phyloP scores from a whole-genome alignment of 2,329 filamentous ascomycete species.

The Alternaria hordeiaustralica region DNA sequence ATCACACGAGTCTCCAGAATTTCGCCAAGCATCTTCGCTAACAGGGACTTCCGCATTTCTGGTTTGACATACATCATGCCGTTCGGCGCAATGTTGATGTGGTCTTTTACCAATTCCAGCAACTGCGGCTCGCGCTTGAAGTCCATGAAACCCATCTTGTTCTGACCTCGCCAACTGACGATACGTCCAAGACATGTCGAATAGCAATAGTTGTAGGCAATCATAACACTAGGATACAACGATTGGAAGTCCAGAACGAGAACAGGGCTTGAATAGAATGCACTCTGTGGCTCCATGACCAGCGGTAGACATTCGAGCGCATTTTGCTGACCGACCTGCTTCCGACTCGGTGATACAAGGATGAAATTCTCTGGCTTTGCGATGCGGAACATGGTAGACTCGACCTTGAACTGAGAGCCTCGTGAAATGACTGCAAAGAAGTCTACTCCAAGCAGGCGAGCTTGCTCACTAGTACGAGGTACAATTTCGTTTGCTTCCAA shows the following conservation, averaged over 20 bases:
- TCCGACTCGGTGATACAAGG: constrained; percentile 84
- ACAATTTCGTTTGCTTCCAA: constrained; percentile 89
- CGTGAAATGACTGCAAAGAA: constrained; percentile 96
- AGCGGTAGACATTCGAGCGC: constrained; percentile 91
- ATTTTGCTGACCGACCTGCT: constrained; percentile 93
- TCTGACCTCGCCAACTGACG: constrained; percentile 83
- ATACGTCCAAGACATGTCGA: constrained; percentile 93
- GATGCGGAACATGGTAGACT: constrained; percentile 98
- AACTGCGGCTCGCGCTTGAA: constrained; percentile 79
- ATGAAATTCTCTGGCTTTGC: constrained; percentile 96
- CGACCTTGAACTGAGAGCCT: constrained; percentile 97
- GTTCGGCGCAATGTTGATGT: constrained; percentile 93
- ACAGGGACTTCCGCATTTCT: constrained; percentile 83
- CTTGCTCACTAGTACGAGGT: constrained; percentile 89
- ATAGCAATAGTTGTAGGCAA: constrained; percentile 99
- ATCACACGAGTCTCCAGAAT: constrained; percentile 96
- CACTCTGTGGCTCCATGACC: constrained; percentile 97
- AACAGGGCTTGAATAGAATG: constrained; percentile 88
- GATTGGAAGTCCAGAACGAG: constrained; percentile 96
- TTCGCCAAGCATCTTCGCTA: constrained; percentile 96
- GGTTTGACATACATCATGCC: constrained; percentile 94
- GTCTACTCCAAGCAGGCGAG: constrained; percentile 88
- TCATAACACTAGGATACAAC: constrained; percentile 96
- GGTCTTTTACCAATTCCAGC: constrained; percentile 77
- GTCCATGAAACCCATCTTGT: constrained; percentile 93